Conservation (phyloP, 805 yeast genomes). For the Scheffersomyces ergatensis region DNA sequence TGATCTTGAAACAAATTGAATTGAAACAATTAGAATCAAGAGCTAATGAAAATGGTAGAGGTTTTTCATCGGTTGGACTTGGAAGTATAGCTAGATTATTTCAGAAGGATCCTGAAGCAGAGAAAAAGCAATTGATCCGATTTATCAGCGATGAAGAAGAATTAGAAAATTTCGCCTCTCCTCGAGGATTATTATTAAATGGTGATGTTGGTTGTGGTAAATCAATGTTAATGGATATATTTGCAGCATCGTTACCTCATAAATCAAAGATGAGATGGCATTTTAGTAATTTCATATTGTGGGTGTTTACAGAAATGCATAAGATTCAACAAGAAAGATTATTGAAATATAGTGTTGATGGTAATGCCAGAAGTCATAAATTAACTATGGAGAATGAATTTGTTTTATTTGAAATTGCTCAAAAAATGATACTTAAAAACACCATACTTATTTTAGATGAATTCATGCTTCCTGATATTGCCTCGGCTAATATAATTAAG, state of each 20-base stretch:
- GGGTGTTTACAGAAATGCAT: constrained; percentile 66
- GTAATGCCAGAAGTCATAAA: constrained; percentile 14
- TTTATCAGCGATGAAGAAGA: constrained; percentile 63
- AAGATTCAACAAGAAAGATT: constrained; percentile 45
- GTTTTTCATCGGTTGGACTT: constrained; percentile 13
- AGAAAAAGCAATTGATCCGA: constrained; percentile 42
- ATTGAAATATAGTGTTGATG: constrained; percentile 11
- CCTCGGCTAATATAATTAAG: constrained; percentile 67
- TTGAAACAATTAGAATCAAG: constrained; percentile 25
- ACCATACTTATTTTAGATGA: constrained; percentile 68
- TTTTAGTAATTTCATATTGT: constrained; percentile 64
- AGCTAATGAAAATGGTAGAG: constrained; percentile 8
- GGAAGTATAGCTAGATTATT: constrained; percentile 19
- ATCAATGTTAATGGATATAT: constrained; percentile 70
- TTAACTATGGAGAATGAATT: constrained; percentile 57
- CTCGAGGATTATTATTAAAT: constrained; percentile 61
- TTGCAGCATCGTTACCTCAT: constrained; percentile 64
- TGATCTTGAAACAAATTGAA: constrained; percentile 32
- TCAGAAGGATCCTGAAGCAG: constrained; percentile 26
- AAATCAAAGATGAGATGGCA: constrained; percentile 68
- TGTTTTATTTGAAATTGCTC: constrained; percentile 63
- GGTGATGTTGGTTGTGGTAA: constrained; percentile 78
- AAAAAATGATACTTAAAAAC: constrained; percentile 54
- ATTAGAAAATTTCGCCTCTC: constrained; percentile 49
- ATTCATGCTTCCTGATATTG: constrained; percentile 74